A percentile compares a stretch with the other conserved stretches of the same genome.
Evolutionary conservation across 2,329 filamentous ascomycete genomes (phyloP).

Genomic region (Emydomyces testavorans): DNA sequence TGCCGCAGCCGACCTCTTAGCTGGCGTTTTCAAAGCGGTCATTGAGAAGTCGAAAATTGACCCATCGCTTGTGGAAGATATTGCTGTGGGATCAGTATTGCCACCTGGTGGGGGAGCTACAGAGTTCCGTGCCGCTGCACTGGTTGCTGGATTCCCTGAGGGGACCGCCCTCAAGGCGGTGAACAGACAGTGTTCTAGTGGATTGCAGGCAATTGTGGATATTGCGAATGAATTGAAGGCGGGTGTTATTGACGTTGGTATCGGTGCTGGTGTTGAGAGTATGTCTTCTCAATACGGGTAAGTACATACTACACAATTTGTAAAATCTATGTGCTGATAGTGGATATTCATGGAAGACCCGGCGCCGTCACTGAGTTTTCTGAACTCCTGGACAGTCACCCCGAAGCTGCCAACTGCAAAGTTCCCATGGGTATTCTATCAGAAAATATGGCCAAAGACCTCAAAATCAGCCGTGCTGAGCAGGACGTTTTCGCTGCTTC

Average conservation of each 20-base stretch:
- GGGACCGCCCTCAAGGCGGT: constrained; percentile 71
- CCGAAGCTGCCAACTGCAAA: constrained; percentile 87
- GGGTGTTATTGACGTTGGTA: constrained; percentile 90
- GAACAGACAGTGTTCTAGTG: constrained; percentile 90
- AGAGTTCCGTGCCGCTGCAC: constrained; percentile 84
- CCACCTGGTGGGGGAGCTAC: constrained; percentile 89
- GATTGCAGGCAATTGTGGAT: constrained; percentile 84
- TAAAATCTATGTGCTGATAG: neutral
- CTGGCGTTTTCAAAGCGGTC: constrained; percentile 68
- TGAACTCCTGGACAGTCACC: constrained; percentile 68
- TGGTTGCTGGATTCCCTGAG: constrained; percentile 84
- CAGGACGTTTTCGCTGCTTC: constrained; percentile 93
- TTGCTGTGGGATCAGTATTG: constrained; percentile 82
- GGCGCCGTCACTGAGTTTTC: constrained; percentile 86
- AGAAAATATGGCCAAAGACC: constrained; percentile 87
- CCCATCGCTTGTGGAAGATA: constrained; percentile 77
- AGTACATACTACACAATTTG: constrained; percentile 22
- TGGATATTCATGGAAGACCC: constrained; percentile 45
- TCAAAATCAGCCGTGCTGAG: constrained; percentile 54
- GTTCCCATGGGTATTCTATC: constrained; percentile 92
- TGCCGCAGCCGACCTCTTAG: constrained; percentile 69
- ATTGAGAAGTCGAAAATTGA: constrained; percentile 80
- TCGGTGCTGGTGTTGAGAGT: constrained; percentile 91
- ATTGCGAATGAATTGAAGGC: constrained; percentile 82
- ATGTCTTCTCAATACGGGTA: constrained; percentile 90